Conservation (phyloP, 2,329 filamentous ascomycete genomes). For the Saccharata proteae region DNA sequence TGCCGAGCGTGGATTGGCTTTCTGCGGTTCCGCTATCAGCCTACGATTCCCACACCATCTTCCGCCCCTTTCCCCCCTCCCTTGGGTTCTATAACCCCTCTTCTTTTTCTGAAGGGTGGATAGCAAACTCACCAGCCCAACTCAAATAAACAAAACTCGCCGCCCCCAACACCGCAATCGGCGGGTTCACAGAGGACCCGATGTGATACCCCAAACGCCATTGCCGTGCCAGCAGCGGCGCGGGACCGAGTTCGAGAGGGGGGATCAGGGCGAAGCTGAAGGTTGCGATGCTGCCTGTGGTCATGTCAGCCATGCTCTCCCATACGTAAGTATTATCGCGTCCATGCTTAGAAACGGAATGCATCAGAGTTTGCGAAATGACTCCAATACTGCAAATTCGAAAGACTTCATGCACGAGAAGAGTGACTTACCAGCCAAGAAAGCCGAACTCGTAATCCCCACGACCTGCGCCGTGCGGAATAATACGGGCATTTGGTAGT, state of each 20-base stretch:
- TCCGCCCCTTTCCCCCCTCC: conserved; percentile 4
- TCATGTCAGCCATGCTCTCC: too few relatives aligned
- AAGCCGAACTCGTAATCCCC: conserved; percentile 10
- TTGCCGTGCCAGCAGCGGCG: conserved; percentile 13
- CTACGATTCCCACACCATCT: too few relatives aligned
- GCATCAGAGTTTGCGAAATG: too few relatives aligned
- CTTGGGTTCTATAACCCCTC: background rate
- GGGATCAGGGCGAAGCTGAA: conserved; percentile 13
- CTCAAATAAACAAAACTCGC: conserved; percentile 7
- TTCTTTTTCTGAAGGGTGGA: background rate
- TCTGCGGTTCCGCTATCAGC: conserved; percentile 3
- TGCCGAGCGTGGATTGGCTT: conserved; percentile 6
- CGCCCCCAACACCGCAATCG: conserved; percentile 11
- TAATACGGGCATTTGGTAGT: conserved; percentile 2
- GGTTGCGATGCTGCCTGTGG: conserved; percentile 1
- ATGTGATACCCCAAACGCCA: conserved; percentile 14
- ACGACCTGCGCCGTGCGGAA: conserved; percentile 12
- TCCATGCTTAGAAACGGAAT: too few relatives aligned
- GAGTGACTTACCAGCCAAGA: conserved; percentile 8
- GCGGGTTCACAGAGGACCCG: conserved; percentile 12
- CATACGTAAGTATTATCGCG: too few relatives aligned
- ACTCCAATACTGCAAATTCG: background rate
- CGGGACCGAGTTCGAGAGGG: conserved; percentile 11
- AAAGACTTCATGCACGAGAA: background rate
- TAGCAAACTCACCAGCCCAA: conserved; percentile 9